Evolutionary conservation across 2,329 filamentous ascomycete genomes (phyloP).

Genomic region (Paraphaeosphaeria sporulosa): DNA sequence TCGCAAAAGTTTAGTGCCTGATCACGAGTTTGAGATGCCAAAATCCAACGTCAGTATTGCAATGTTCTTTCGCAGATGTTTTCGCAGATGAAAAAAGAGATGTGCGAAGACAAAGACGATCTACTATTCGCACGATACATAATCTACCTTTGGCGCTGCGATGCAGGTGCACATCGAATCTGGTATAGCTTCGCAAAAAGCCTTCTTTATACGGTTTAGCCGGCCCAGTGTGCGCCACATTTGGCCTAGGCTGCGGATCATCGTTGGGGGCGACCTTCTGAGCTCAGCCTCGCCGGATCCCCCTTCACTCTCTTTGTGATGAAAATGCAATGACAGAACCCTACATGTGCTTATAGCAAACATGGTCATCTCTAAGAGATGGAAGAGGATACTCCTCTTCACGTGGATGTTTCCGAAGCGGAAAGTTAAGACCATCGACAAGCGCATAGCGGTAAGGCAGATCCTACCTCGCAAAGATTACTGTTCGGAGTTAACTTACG

Average conservation of each 20-base stretch:
- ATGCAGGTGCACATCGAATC: not conserved
- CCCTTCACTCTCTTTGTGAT: not conserved
- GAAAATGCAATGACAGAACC: not conserved
- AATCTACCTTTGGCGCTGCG: too few relatives aligned
- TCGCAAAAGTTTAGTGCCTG: too few relatives aligned
- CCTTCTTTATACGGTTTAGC: not conserved
- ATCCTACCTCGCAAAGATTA: not conserved
- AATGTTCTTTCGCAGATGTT: too few relatives aligned
- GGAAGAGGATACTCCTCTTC: not conserved
- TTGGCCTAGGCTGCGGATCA: not conserved
- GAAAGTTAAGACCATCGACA: not conserved
- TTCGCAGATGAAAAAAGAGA: too few relatives aligned
- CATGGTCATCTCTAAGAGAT: not conserved
- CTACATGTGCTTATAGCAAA: not conserved
- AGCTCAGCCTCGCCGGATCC: not conserved
- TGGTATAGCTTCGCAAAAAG: conserved; percentile 1
- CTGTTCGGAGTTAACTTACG: not conserved
- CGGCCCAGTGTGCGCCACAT: not conserved
- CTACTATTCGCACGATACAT: not conserved
- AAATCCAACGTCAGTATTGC: too few relatives aligned
- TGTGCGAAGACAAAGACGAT: not conserved
- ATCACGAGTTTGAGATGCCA: too few relatives aligned
- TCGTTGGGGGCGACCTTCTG: not conserved
- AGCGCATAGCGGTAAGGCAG: not conserved
- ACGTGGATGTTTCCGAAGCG: not conserved